phyloP scores from a whole-genome alignment of 805 yeast genomes.

The Candida takata region DNA sequence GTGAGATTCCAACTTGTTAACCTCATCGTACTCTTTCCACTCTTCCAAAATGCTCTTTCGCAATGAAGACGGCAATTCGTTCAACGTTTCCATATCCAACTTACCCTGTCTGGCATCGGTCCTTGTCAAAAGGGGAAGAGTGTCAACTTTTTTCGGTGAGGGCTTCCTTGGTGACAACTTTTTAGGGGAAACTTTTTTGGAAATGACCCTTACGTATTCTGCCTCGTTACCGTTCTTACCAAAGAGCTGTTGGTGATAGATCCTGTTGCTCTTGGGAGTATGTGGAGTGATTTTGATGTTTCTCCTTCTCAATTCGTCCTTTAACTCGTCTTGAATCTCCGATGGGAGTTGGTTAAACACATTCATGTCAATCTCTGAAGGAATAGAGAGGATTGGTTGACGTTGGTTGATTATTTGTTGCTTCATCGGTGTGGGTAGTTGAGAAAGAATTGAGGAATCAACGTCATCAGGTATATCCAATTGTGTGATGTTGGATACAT shows the following conservation, averaged over 20 bases:
- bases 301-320: constrained; percentile 42
- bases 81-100: constrained; percentile 17
- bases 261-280: constrained; percentile 16
- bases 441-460: constrained; percentile 22
- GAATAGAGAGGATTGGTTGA: constrained; percentile 18
- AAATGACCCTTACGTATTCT: constrained; percentile 14
- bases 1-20: constrained; percentile 8
- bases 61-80: constrained; percentile 20
- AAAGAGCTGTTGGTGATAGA: constrained; percentile 20
- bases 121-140: background rate
- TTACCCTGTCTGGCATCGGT: constrained; percentile 3
- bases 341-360: constrained; percentile 60
- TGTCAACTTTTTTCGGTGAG: constrained; percentile 6
- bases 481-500: constrained; percentile 9
- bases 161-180: constrained; percentile 11
- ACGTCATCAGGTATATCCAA: constrained; percentile 25
- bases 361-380: constrained; percentile 48
- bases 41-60: constrained; percentile 16
- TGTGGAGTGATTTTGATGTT: constrained; percentile 18
- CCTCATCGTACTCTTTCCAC: constrained; percentile 13
- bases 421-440: constrained; percentile 17
- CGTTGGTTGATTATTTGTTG: constrained; percentile 12
- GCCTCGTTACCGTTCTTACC: constrained; percentile 7
- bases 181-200: constrained; percentile 1
- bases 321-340: constrained; percentile 58